Percentiles rank a stretch among this genome's conserved stretches.
These are phyloP conservation scores for Fusarium oligoseptatum DNA, from an alignment of 2,329 filamentous ascomycete genomes.

Conservation along the genomic window DNA sequence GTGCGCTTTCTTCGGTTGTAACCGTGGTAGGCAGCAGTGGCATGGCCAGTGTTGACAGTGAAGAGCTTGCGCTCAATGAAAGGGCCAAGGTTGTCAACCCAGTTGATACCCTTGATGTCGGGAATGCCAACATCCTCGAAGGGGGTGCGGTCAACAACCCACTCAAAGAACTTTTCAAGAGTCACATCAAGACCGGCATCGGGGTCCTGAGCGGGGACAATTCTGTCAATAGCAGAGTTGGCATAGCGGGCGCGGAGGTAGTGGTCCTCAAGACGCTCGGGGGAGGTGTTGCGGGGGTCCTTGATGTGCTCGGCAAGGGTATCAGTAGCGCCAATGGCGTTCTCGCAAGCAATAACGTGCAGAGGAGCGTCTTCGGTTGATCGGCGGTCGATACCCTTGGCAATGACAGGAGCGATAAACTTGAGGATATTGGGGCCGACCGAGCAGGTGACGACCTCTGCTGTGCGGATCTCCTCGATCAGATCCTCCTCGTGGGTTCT, in stretches of 20 bases:
- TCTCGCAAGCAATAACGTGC: constrained; percentile 97
- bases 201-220: constrained; percentile 90
- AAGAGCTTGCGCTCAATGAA: constrained; percentile 99
- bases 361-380: constrained; percentile 75
- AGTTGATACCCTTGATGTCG: constrained; percentile 88
- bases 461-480: constrained; percentile 85
- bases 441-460: constrained; percentile 94
- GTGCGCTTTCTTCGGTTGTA: constrained; percentile 88
- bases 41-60: constrained; percentile 98
- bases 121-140: constrained; percentile 78
- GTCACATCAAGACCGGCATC: constrained; percentile 88
- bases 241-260: constrained; percentile 86
- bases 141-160: constrained; percentile 92
- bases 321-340: constrained; percentile 94
- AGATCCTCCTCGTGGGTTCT: constrained; percentile 85
- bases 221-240: constrained; percentile 98
- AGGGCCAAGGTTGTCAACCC: constrained; percentile 89
- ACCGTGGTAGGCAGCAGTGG: constrained; percentile 95
- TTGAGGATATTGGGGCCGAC: constrained; percentile 96
- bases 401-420: constrained; percentile 95
- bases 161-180: constrained; percentile 99
- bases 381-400: constrained; percentile 89
- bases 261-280: constrained; percentile 76
- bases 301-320: constrained; percentile 87
- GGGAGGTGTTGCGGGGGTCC: constrained; percentile 77